Percentiles rank a stretch among this genome's conserved stretches.
phyloP scores from a whole-genome alignment of 768 basidiomycete genomes.

The Cystofilobasidium macerans region DNA sequence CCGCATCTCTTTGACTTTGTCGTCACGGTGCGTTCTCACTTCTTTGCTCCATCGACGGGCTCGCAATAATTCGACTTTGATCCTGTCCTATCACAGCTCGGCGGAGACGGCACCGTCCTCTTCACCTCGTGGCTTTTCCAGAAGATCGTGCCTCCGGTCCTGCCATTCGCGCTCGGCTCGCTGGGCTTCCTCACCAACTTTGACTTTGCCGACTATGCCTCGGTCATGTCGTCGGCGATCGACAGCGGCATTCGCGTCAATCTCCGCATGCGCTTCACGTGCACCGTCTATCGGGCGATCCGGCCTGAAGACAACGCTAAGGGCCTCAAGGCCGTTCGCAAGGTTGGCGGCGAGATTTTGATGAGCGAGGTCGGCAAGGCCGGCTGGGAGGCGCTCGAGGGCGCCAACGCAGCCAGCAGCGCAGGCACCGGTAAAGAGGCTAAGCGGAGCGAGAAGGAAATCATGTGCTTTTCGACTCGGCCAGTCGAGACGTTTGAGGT shows the following conservation, averaged over 20 bases:
- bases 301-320: slow-evolving; percentile 55
- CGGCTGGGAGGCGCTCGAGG: slow-evolving; percentile 95
- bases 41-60: not conserved
- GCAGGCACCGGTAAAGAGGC: slow-evolving; percentile 16
- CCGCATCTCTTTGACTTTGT: slow-evolving; percentile 97
- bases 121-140: slow-evolving; percentile 99
- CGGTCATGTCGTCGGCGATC: slow-evolving; percentile 74
- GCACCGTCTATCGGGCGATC: slow-evolving; percentile 91
- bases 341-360: slow-evolving; percentile 87
- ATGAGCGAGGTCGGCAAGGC: slow-evolving; percentile 82
- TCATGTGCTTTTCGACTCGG: slow-evolving; percentile 87
- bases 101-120: slow-evolving; percentile 94
- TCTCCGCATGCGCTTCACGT: slow-evolving; percentile 96
- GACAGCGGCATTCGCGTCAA: slow-evolving; percentile 94
- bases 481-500: slow-evolving; percentile 94
- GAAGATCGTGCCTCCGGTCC: slow-evolving; percentile 92
- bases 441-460: slow-evolving; percentile 68
- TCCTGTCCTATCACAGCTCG: slow-evolving; percentile 50
- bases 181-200: slow-evolving; percentile 97
- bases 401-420: slow-evolving; percentile 30
- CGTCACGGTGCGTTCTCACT: slow-evolving; percentile 59
- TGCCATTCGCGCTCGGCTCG: slow-evolving; percentile 92
- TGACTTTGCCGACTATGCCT: slow-evolving; percentile 73
- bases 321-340: slow-evolving; percentile 67
- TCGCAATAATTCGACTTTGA: slow-evolving; percentile 1